Evolutionary conservation across 129 eudicot species (phyloP).

Genomic region (Centella asiatica): DNA sequence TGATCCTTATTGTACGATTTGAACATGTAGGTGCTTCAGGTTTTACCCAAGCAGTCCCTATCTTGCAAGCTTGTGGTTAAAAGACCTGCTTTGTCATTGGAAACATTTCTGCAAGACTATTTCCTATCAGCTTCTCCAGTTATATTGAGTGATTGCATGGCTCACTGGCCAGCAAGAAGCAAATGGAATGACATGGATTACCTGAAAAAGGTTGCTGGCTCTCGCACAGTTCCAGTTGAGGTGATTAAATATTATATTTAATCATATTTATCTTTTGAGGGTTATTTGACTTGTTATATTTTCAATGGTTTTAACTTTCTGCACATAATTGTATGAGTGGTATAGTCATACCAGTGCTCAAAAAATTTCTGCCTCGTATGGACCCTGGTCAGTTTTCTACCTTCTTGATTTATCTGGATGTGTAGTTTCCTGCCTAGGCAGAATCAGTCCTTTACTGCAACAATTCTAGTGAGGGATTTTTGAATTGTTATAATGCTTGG

Average conservation of each 20-base stretch:
- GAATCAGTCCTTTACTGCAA: too few relatives aligned
- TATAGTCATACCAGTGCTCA: too few relatives aligned
- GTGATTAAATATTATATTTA: constrained; percentile 25
- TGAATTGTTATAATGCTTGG: too few relatives aligned
- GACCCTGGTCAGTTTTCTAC: too few relatives aligned
- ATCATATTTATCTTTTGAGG: not conserved
- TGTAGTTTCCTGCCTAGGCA: too few relatives aligned
- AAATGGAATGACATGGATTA: constrained; percentile 86
- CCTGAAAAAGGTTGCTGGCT: constrained; percentile 76
- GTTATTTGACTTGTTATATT: not conserved
- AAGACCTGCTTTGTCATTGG: constrained; percentile 65
- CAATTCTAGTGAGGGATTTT: too few relatives aligned
- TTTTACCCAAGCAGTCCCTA: constrained; percentile 64
- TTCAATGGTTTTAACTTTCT: not conserved
- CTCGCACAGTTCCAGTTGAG: constrained; percentile 97
- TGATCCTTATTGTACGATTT: constrained; percentile 16
- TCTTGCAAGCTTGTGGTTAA: constrained; percentile 52
- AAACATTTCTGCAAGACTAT: constrained; percentile 81
- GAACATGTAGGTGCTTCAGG: constrained; percentile 38
- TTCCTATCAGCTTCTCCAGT: constrained; percentile 75
- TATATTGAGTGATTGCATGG: constrained; percentile 73
- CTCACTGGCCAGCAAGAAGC: constrained; percentile 87
- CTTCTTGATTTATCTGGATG: too few relatives aligned
- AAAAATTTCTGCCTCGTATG: too few relatives aligned
- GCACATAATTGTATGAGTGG: too few relatives aligned